phyloP scores from a whole-genome alignment of 1,284 basidiomycete genomes.

The Cutaneotrichosporon cutaneum region DNA sequence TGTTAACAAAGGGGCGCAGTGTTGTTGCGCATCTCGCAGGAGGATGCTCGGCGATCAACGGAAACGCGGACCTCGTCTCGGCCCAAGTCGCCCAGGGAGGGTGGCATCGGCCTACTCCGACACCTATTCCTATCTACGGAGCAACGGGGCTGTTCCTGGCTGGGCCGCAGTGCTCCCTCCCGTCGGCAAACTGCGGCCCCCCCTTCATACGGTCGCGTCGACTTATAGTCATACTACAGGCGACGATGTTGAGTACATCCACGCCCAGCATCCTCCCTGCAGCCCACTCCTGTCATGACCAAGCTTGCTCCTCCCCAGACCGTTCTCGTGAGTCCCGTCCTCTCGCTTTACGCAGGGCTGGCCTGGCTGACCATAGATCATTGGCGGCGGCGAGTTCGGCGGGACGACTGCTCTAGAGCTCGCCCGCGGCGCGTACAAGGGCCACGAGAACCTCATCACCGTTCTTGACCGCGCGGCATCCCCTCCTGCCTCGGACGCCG shows the following conservation, averaged over 20 bases:
- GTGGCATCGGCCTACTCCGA: no score
- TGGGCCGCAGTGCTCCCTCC: no score
- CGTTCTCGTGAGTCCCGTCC: constrained; percentile 4
- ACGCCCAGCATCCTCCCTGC: neutral
- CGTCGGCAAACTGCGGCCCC: no score
- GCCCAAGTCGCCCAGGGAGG: no score
- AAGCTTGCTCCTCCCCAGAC: constrained; percentile 9
- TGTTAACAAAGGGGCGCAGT: no score
- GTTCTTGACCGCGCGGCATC: constrained; percentile 22
- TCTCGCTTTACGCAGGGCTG: neutral
- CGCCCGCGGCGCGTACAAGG: constrained; percentile 17
- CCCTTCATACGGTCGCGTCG: no score
- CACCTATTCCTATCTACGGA: no score
- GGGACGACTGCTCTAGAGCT: constrained; percentile 25
- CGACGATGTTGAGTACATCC: neutral
- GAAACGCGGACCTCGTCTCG: no score
- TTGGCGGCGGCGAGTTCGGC: constrained; percentile 28
- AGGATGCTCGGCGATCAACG: no score
- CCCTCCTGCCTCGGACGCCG: constrained; percentile 24
- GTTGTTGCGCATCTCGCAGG: no score
- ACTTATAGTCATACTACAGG: neutral
- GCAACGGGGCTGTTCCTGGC: no score
- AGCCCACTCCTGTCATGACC: neutral
- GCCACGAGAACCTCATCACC: constrained; percentile 21
- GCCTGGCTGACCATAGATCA: constrained; percentile 14